Base-by-base conservation (phyloP, 768 basidiomycete genomes). In the Lyophyllum atratum region DNA sequence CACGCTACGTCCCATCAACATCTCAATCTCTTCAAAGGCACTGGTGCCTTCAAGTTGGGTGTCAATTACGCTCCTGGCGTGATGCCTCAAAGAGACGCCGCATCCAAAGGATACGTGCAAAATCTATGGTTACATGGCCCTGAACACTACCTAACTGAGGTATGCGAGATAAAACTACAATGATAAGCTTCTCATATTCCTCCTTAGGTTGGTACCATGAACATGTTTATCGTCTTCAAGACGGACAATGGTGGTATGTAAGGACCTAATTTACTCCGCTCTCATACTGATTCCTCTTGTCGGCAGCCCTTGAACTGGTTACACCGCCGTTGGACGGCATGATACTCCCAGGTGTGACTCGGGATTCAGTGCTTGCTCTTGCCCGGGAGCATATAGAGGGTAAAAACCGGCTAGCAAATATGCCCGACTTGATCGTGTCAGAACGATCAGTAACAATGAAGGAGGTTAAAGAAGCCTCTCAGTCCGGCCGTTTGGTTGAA, bases 311-410 rank as follows among this genome's bases (percentile, higher is more conserved):
- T 56, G 93, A 98, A 69, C 79, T 97, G 52, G 79, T 93, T 60
- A 97, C 96, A 1, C 92, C 95, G 2, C 90, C 93, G 14, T 75
- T 97, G 58, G 93, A 91, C 68, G 94, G 95, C 49, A 89, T 92
- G 73, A 93, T 98, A 65, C 84, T 98, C 1, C 94, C 95, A 2
- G 93, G 95, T 44, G 85, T 98, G 24, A 97, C 95, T 7, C 86
- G 95, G 59, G 89, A 90, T 65, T 94, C 92, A 25, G 86, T 92
- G 42, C 81, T 97, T 37, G 65, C 78, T 0, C 86, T 98, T 43
- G 82, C 85, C 4, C 74, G 83, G 15, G 86, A 85, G 9, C 91
- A 92, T 60, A 74, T 76, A 0, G 76, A 85, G 9, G 67, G 79
- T 40, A 73, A 73, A 56, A 67, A 70, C 17, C 68, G 62, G 1